phyloP scores from a whole-genome alignment of 2,329 filamentous ascomycete species.

The Amylocarpus encephaloides region DNA sequence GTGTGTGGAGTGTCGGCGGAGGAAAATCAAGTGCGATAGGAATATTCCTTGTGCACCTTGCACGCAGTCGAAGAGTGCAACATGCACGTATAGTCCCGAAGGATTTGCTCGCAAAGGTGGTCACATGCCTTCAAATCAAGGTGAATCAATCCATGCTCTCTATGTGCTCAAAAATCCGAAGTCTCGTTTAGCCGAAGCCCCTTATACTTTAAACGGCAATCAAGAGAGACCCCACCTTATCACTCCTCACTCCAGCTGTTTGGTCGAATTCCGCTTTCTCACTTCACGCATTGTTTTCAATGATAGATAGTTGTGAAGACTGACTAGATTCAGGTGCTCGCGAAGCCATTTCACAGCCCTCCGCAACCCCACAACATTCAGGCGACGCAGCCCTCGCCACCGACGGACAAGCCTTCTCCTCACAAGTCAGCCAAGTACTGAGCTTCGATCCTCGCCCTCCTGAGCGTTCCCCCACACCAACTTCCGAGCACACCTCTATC shows the following conservation, averaged over 20 bases:
- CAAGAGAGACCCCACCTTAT: too few relatives aligned
- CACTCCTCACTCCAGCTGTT: too few relatives aligned
- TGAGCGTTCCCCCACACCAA: neutral
- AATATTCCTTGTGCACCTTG: constrained; percentile 37
- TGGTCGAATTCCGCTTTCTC: too few relatives aligned
- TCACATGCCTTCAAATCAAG: constrained; percentile 1
- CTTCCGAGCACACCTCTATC: neutral
- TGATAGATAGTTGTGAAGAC: too few relatives aligned
- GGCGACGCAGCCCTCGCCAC: too few relatives aligned
- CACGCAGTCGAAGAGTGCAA: constrained; percentile 26
- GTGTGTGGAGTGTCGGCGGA: constrained; percentile 38
- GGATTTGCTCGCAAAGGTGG: constrained; percentile 3
- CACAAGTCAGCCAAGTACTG: too few relatives aligned
- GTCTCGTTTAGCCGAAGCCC: too few relatives aligned
- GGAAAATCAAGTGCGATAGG: constrained; percentile 42
- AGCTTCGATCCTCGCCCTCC: neutral
- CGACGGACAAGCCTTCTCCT: too few relatives aligned
- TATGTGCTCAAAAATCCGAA: too few relatives aligned
- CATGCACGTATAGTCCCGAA: constrained; percentile 30
- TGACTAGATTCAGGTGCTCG: neutral
- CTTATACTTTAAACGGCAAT: too few relatives aligned
- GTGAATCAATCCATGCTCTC: too few relatives aligned
- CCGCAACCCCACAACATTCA: neutral
- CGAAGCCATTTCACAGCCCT: neutral
- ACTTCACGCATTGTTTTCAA: too few relatives aligned